phyloP scores from a whole-genome alignment of 2,329 filamentous ascomycete genomes.

The Penicillium sp. region DNA sequence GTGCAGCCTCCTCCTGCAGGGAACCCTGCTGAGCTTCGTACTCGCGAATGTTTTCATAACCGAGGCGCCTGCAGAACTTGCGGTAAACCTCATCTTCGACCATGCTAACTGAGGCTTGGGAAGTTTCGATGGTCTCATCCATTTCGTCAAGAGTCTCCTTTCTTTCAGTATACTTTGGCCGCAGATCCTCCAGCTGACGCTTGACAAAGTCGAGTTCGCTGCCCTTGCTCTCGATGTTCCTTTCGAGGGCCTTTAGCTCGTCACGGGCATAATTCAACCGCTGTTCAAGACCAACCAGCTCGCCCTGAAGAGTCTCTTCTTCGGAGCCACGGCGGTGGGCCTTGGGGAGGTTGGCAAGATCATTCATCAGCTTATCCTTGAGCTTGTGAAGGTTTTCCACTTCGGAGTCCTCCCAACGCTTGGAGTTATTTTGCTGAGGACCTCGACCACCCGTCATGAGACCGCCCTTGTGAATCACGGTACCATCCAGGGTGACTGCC shows the following conservation, averaged over 20 bases:
- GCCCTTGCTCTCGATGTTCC: slow-evolving; percentile 78
- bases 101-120: slow-evolving; percentile 63
- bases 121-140: slow-evolving; percentile 52
- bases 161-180: slow-evolving; percentile 74
- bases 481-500: slow-evolving; percentile 91
- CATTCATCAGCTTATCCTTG: slow-evolving; percentile 68
- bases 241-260: slow-evolving; percentile 72
- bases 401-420: slow-evolving; percentile 84
- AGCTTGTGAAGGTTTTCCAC: slow-evolving; percentile 77
- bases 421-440: slow-evolving; percentile 64
- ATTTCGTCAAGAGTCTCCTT: slow-evolving; percentile 62
- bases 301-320: slow-evolving; percentile 75
- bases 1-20: slow-evolving; percentile 80
- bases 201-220: slow-evolving; percentile 72
- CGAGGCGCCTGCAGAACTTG: slow-evolving; percentile 78
- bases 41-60: slow-evolving; percentile 82
- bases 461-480: slow-evolving; percentile 92
- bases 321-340: slow-evolving; percentile 68
- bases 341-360: slow-evolving; percentile 75
- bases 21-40: slow-evolving; percentile 93
- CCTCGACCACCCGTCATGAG: slow-evolving; percentile 94
- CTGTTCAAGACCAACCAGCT: slow-evolving; percentile 74
- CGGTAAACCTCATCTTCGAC: slow-evolving; percentile 87
- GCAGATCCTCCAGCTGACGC: slow-evolving; percentile 67
- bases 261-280: slow-evolving; percentile 66